phyloP scores from a whole-genome alignment of 148 eudicot genomes.

The Amaranthus cruentus region DNA sequence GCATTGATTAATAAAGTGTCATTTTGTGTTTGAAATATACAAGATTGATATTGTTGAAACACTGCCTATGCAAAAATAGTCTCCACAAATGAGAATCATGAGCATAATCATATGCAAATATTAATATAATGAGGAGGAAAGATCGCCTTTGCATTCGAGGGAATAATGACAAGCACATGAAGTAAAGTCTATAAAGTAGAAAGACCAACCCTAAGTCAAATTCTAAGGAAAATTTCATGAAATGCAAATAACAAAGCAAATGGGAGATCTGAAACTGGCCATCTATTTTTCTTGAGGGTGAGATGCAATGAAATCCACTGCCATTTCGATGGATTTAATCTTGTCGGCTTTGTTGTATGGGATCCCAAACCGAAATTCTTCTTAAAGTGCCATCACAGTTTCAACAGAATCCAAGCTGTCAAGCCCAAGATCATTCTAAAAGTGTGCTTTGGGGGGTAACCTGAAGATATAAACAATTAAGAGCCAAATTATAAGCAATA shows the following conservation, averaged over 20 bases:
- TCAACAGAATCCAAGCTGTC: constrained; percentile 91
- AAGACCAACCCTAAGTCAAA: constrained; percentile 10
- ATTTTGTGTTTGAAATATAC: too few species aligned
- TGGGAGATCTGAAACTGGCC: neutral
- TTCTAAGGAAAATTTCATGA: constrained; percentile 3
- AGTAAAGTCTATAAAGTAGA: constrained; percentile 1
- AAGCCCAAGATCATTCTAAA: constrained; percentile 83
- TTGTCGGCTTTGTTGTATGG: constrained; percentile 93
- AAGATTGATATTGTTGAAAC: too few species aligned
- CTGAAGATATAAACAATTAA: constrained; percentile 25
- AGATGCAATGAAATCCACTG: constrained; percentile 92
- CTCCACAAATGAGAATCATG: neutral
- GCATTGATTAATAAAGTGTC: too few species aligned
- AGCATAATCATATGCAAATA: neutral
- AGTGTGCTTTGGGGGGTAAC: constrained; percentile 75
- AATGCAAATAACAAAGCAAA: neutral
- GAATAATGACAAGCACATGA: constrained; percentile 1
- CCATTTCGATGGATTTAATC: constrained; percentile 70
- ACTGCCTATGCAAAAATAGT: too few species aligned
- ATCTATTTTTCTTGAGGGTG: constrained; percentile 88
- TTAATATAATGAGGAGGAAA: neutral
- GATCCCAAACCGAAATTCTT: constrained; percentile 86
- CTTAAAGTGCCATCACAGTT: constrained; percentile 87
- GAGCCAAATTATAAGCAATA: neutral
- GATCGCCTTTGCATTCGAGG: constrained; percentile 2